Percentiles rank a stretch among this genome's conserved stretches.
These are phyloP conservation scores for Clonostachys byssicola DNA, from an alignment of 2,329 filamentous ascomycete species.

Conservation along the genomic window DNA sequence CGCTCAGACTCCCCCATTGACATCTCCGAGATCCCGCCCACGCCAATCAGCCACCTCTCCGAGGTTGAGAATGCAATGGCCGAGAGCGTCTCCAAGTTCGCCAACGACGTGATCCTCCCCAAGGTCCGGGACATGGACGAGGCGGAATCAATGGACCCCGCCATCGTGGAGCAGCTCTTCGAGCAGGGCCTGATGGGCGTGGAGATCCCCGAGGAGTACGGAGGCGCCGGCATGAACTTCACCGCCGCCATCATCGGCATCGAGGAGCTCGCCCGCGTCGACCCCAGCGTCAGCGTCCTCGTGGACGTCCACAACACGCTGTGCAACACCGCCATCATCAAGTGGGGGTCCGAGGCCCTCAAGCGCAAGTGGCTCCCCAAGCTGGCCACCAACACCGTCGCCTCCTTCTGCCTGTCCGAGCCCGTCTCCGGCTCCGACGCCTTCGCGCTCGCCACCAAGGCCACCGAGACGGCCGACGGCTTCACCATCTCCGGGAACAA, in stretches of 20 bases:
- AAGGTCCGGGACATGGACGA: conserved; percentile 98
- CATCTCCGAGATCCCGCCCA: conserved; percentile 76
- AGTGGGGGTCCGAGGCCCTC: conserved; percentile 71
- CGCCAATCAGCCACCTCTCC: conserved; percentile 88
- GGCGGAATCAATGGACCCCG: conserved; percentile 86
- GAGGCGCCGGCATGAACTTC: conserved; percentile 98
- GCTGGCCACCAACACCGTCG: conserved; percentile 85
- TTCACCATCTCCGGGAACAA: conserved; percentile 89
- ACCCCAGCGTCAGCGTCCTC: conserved; percentile 91
- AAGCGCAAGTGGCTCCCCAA: conserved; percentile 88
- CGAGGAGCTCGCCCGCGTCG: conserved; percentile 90
- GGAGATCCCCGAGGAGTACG: conserved; percentile 96
- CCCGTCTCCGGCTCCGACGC: conserved; percentile 92
- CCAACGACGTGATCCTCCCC: conserved; percentile 81
- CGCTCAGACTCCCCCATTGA: conserved; percentile 42
- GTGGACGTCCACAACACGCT: conserved; percentile 98
- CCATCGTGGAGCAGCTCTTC: conserved; percentile 86
- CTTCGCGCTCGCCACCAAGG: conserved; percentile 90
- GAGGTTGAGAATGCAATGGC: conserved; percentile 88
- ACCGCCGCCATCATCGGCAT: conserved; percentile 94
- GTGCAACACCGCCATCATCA: conserved; percentile 89
- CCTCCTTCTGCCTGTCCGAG: conserved; percentile 90
- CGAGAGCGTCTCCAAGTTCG: conserved; percentile 87
- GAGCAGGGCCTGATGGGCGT: conserved; percentile 97
- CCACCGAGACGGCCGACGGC: conserved; percentile 74